Base-by-base conservation (phyloP, 257 asterid species). In the Rubia yunnanensis region DNA sequence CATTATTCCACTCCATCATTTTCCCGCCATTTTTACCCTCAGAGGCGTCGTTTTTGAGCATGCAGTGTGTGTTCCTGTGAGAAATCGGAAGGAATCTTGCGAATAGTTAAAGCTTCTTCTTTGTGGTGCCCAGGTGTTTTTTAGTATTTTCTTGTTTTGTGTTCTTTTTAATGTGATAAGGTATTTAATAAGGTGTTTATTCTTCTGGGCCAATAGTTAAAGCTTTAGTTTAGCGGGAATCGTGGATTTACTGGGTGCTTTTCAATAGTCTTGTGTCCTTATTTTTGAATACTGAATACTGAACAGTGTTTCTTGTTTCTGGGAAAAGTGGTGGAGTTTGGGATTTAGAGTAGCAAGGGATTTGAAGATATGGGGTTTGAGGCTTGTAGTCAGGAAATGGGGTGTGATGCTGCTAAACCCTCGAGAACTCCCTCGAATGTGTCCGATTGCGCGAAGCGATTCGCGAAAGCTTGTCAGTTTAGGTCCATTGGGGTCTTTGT, bases 401-500 rank as follows among this genome's bases (percentile, higher is more conserved):
- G 82, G 74, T 75, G 71, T 73, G 70, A 78, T 65, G 81, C 79
- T 65, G 78, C 75, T 65, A 85, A 83, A 80, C 80, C 87, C 77
- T 74, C 78, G 28, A 80, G 76, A 69, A 78, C 83, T 65, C 65
- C 83, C 67, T 69, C 83, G 10, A 84, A 83, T 80, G 63, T 86
- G 63, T 72, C 91, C 10, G 87, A 82, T 46, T 54, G 73, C 32
- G 86, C 78, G 53, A 72, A 84, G 23, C 83, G 71, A 55, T 78
- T 81, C 52, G 79, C 95, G 54, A 72, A 82, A 72, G 84, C 76
- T 28, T 73, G 83, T 67, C 80, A 78, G 32, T 66, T 83, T 44
- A 86, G 90, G 85, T 86, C 96, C 53, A 82, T 89, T 76, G 95
- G 95, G 60, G 96, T 89, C 22, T 78, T 88, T 62, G 22, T 84